These are phyloP conservation scores for Sequoiadendron giganteum DNA, from an alignment of 75 land plant species.

Conservation along the genomic window DNA sequence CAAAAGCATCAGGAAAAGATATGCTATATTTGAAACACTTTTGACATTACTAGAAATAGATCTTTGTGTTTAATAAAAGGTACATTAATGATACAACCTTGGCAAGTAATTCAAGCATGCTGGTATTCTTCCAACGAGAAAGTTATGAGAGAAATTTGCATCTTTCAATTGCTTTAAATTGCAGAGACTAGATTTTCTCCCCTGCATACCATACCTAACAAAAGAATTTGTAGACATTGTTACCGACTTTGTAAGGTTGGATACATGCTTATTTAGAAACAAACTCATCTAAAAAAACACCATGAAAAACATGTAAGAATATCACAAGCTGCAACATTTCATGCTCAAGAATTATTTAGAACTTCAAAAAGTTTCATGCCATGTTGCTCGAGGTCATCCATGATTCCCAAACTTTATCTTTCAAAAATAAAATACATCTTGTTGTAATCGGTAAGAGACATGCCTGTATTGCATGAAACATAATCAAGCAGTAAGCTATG, in stretches of 20 bases:
- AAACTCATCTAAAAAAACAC: neutral
- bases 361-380: neutral
- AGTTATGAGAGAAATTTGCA: constrained; percentile 66
- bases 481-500: neutral
- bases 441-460: neutral
- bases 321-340: neutral
- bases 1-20: neutral
- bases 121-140: constrained; percentile 54
- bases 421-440: neutral
- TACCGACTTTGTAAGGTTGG: neutral
- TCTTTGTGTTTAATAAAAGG: neutral
- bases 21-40: neutral
- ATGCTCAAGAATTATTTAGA: constrained; percentile 1
- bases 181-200: constrained; percentile 37
- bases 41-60: neutral
- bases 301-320: neutral
- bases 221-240: neutral
- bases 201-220: constrained; percentile 29
- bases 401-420: neutral
- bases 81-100: constrained; percentile 26
- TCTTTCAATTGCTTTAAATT: constrained; percentile 28
- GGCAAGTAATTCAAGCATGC: constrained; percentile 49
- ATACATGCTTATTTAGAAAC: neutral
- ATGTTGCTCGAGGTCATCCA: neutral
- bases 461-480: neutral